phyloP scores from a whole-genome alignment of 2,329 filamentous ascomycete genomes.

The Monosporascus sp. region DNA sequence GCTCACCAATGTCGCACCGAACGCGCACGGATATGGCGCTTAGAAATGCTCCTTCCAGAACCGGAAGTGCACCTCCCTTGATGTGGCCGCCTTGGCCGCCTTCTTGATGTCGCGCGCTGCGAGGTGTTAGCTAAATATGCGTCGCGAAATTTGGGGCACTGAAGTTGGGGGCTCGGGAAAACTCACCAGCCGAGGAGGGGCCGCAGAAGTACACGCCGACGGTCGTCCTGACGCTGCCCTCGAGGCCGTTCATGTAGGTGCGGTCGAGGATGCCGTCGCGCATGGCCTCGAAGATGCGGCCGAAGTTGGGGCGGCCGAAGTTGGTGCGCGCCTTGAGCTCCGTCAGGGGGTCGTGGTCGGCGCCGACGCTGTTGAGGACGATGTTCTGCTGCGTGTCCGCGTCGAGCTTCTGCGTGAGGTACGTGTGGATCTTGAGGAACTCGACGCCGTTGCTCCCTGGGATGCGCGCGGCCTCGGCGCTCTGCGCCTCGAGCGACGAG shows the following conservation, averaged over 20 bases:
- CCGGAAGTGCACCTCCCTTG: slow-evolving; percentile 79
- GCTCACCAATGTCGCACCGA: no score
- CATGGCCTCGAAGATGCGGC: slow-evolving; percentile 74
- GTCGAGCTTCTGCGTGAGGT: slow-evolving; percentile 90
- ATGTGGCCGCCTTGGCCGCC: slow-evolving; percentile 68
- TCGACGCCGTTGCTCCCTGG: slow-evolving; percentile 66
- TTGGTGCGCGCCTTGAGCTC: slow-evolving; percentile 87
- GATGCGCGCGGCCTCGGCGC: slow-evolving; percentile 60
- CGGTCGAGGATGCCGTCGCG: slow-evolving; percentile 80
- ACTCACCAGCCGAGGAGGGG: slow-evolving; percentile 63
- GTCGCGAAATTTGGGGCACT: not conserved
- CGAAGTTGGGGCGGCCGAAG: slow-evolving; percentile 90
- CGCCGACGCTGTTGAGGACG: slow-evolving; percentile 89
- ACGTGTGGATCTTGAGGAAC: slow-evolving; percentile 97
- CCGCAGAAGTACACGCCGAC: slow-evolving; percentile 98
- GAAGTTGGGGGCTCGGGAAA: not conserved
- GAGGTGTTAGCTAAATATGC: slow-evolving; percentile 27
- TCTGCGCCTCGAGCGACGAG: slow-evolving; percentile 84
- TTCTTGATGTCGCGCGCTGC: slow-evolving; percentile 77
- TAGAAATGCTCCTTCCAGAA: slow-evolving; percentile 98
- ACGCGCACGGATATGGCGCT: slow-evolving; percentile 11
- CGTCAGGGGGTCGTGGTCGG: slow-evolving; percentile 82
- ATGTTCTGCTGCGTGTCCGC: slow-evolving; percentile 93
- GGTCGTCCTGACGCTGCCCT: slow-evolving; percentile 70
- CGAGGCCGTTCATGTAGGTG: slow-evolving; percentile 77